Evolutionary conservation across 768 basidiomycete genomes (phyloP), one percentile per base, ranked within the genome.

Genomic region (Pisolithus sp.): DNA sequence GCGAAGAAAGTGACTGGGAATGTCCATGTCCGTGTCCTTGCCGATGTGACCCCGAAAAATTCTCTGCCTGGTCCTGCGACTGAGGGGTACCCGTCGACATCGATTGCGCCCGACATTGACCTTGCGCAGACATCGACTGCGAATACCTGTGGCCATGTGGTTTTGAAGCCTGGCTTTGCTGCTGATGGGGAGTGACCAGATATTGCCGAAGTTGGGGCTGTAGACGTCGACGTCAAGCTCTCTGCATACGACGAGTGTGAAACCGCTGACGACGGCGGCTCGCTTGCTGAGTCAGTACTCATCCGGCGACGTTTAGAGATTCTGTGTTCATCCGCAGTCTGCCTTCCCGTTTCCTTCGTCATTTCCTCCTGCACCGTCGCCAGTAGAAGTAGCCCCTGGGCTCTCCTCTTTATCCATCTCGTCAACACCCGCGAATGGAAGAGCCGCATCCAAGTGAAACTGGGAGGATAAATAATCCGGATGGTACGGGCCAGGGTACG

Each of bases 401-500:
- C 23, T 61, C 46, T 54, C 65, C 46, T 80, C 79, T 0, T 69
- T 68, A 48, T 77, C 79, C 48, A 76, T 62, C 17, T 62, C 64
- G 37, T 84, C 80, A 0, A 73, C 74, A 24, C 67, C 66, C 13
- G 77, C 67, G 58, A 79, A 84, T 0, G 80, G 79, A 7, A 85
- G 71, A 0, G 81, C 72, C 55, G 84, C 80, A 12, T 68, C 65
- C 37, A 70, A 56, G 38, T 69, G 65, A 60, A 68, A 80, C 46
- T 79, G 59, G 59, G 84, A 81, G 40, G 74, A 68, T 12, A 87
- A 67, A 51, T 85, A 82, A 60, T 89, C 87, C 2, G 85, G 84
- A 55, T 86, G 83, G 57, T 86, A 88, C 4, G 86, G 85, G 0
- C 86, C 86, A 4, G 87, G 83, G 65, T 76, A 88, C 17, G 71